Percentiles rank a stretch among this genome's conserved stretches.
Evolutionary conservation across 2,329 filamentous ascomycete species (phyloP).

Genomic region (Nigrospora osmanthi): DNA sequence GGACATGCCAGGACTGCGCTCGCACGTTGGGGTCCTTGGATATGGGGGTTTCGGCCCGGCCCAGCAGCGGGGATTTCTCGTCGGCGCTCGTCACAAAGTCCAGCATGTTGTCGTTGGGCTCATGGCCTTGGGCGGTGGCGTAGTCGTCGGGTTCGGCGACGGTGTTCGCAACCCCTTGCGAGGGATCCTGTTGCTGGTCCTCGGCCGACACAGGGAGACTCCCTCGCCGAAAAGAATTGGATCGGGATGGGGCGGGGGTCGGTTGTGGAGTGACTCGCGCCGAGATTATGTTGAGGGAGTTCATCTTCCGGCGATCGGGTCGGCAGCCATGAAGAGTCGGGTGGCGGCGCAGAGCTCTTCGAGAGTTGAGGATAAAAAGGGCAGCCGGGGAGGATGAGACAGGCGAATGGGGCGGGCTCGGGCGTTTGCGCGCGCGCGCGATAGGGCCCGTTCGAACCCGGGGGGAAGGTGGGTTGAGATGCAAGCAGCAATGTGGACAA

Average conservation of each 20-base stretch:
- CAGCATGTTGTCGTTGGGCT: conserved; percentile 22
- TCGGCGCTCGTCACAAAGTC: conserved; percentile 22
- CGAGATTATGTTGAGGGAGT: conserved; percentile 92
- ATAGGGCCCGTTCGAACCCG: too few species aligned
- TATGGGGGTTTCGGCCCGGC: conserved; percentile 14
- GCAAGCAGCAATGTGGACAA: background rate
- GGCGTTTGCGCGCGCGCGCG: too few species aligned
- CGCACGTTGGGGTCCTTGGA: conserved; percentile 25
- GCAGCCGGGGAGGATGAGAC: too few species aligned
- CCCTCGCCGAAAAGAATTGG: conserved; percentile 51
- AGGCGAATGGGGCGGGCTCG: too few species aligned
- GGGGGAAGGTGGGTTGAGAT: too few species aligned
- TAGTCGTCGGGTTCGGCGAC: conserved; percentile 26
- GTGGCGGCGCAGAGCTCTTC: too few species aligned
- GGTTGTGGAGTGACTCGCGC: conserved; percentile 64
- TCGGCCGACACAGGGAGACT: conserved; percentile 37
- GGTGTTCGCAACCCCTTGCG: conserved; percentile 16
- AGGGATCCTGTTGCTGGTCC: conserved; percentile 17
- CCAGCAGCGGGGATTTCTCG: conserved; percentile 66
- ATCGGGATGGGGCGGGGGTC: conserved; percentile 48
- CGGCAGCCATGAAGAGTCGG: conserved; percentile 1
- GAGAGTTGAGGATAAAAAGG: too few species aligned
- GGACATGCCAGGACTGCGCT: conserved; percentile 40
- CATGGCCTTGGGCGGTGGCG: conserved; percentile 22
- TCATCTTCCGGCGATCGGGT: conserved; percentile 62